These are phyloP conservation scores for Lipomyces orientalis DNA, from an alignment of 805 yeast genomes.

Conservation along the genomic window DNA sequence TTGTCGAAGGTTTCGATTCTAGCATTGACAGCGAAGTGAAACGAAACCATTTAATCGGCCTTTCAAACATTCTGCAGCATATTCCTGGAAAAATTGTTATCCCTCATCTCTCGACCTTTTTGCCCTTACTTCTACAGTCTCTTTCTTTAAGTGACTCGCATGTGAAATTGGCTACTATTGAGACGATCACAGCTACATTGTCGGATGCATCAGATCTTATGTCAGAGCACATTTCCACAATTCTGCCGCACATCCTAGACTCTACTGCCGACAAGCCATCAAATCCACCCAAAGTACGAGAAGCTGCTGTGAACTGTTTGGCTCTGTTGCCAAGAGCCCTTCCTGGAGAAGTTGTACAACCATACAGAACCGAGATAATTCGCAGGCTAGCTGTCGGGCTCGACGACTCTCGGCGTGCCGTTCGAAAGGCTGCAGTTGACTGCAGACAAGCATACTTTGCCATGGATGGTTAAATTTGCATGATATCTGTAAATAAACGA, in stretches of 20 bases:
- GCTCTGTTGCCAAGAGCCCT: slow-evolving; percentile 52
- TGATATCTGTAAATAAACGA: not conserved
- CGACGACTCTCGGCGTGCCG: slow-evolving; percentile 75
- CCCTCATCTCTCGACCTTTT: slow-evolving; percentile 65
- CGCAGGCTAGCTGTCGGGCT: slow-evolving; percentile 56
- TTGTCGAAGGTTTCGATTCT: slow-evolving; percentile 56
- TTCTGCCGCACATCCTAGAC: slow-evolving; percentile 61
- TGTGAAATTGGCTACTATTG: slow-evolving; percentile 65
- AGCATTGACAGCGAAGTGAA: slow-evolving; percentile 41
- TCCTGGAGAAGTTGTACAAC: slow-evolving; percentile 52
- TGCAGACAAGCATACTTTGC: slow-evolving; percentile 77
- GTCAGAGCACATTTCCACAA: slow-evolving; percentile 58
- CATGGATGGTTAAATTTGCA: slow-evolving; percentile 20
- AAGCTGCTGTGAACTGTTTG: slow-evolving; percentile 63
- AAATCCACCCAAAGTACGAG: slow-evolving; percentile 59
- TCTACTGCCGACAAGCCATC: slow-evolving; percentile 32
- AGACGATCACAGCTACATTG: slow-evolving; percentile 62
- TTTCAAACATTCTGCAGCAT: slow-evolving; percentile 70
- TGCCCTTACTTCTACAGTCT: slow-evolving; percentile 76
- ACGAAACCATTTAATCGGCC: slow-evolving; percentile 64
- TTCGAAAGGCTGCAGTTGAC: slow-evolving; percentile 77
- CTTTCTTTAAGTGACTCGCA: slow-evolving; percentile 52
- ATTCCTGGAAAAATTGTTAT: slow-evolving; percentile 66
- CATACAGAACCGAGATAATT: slow-evolving; percentile 59
- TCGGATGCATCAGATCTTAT: slow-evolving; percentile 61